Conservation (phyloP, 768 basidiomycete species). For the Heimioporus sp. region DNA sequence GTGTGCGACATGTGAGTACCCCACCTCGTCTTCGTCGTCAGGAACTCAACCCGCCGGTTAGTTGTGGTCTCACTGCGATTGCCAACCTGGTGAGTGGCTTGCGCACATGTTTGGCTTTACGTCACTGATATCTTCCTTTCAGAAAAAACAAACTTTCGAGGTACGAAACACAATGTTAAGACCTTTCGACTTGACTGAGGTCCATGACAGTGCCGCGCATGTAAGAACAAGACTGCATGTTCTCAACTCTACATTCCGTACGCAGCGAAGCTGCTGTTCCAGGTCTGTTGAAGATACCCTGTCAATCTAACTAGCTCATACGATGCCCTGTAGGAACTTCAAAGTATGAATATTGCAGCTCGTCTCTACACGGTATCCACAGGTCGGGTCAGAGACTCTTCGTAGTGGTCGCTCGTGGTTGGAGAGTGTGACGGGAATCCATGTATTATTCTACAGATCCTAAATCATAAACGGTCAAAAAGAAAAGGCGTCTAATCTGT, state of each 20-base stretch:
- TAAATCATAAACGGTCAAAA: conserved; percentile 16
- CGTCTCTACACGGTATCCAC: conserved; percentile 85
- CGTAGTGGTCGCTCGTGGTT: conserved; percentile 9
- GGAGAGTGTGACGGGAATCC: conserved; percentile 1
- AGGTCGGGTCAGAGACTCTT: conserved; percentile 72
- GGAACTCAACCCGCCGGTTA: conserved; percentile 28
- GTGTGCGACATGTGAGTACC: conserved; percentile 90
- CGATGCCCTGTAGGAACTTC: conserved; percentile 61
- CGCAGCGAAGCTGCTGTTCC: conserved; percentile 94
- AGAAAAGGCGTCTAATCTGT: conserved; percentile 30
- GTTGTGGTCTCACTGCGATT: conserved; percentile 94
- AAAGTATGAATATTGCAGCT: conserved; percentile 94
- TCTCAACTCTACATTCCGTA: conserved; percentile 94
- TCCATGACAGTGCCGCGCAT: conserved; percentile 72
- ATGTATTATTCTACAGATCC: conserved; percentile 37
- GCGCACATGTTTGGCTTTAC: conserved; percentile 2
- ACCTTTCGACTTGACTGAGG: conserved; percentile 4
- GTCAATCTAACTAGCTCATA: not conserved
- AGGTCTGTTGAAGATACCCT: conserved; percentile 47
- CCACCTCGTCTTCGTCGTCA: not conserved
- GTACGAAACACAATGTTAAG: conserved; percentile 29
- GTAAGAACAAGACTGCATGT: conserved; percentile 94
- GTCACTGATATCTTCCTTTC: conserved; percentile 5
- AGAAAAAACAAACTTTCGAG: conserved; percentile 99
- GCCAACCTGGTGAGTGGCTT: conserved; percentile 79